phyloP scores from a whole-genome alignment of 495 filamentous ascomycete species.

The Hypoxylon intermedium region DNA sequence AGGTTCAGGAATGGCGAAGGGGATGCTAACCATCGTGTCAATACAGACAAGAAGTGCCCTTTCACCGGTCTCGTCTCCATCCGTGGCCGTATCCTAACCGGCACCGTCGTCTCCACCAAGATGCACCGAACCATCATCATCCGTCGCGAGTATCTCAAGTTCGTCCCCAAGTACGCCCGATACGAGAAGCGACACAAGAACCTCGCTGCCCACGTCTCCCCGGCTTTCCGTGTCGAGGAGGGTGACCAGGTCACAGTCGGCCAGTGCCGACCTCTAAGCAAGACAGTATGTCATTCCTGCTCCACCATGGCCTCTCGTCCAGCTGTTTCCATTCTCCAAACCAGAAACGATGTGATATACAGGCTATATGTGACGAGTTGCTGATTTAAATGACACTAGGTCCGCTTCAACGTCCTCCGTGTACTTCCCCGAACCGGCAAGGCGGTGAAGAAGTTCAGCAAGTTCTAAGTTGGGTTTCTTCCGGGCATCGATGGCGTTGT shows the following conservation, averaged over 20 bases:
- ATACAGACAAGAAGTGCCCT: constrained; percentile 98
- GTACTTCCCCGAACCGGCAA: constrained; percentile 96
- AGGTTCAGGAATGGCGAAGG: background rate
- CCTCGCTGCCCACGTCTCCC: constrained; percentile 96
- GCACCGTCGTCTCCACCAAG: constrained; percentile 98
- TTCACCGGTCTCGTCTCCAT: constrained; percentile 98
- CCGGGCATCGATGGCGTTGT: constrained; percentile 62
- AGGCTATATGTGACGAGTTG: constrained; percentile 13
- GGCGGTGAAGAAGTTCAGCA: constrained; percentile 94
- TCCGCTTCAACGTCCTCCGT: constrained; percentile 98
- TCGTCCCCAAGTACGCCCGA: constrained; percentile 97
- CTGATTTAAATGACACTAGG: constrained; percentile 58
- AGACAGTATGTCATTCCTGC: constrained; percentile 77
- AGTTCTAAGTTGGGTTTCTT: constrained; percentile 77
- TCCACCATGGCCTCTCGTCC: background rate
- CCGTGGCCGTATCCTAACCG: constrained; percentile 99
- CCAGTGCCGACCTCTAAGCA: constrained; percentile 97
- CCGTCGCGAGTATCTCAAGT: constrained; percentile 99
- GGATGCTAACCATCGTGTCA: constrained; percentile 35
- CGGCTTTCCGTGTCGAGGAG: constrained; percentile 99
- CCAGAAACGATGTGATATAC: background rate
- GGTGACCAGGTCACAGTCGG: constrained; percentile 99
- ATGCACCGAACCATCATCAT: constrained; percentile 99
- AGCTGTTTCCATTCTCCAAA: background rate
- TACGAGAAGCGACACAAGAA: constrained; percentile 99